These are phyloP conservation scores for Globisporangium carolinianum DNA, from an alignment of 352 stramenopile genomes.

Conservation along the genomic window DNA sequence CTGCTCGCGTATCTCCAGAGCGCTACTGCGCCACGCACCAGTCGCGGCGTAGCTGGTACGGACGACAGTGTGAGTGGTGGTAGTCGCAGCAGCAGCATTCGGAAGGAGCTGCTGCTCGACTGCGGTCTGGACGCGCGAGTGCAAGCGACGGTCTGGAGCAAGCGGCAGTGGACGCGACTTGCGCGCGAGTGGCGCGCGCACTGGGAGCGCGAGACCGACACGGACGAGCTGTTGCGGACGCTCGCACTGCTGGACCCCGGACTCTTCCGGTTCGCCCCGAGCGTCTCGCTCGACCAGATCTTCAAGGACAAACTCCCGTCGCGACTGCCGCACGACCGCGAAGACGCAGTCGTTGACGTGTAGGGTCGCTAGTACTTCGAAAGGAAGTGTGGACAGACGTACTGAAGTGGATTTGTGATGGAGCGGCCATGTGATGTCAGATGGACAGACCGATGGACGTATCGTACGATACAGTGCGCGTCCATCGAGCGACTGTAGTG, in stretches of 20 bases:
- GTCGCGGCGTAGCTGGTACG: too few species aligned
- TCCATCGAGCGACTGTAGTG: too few species aligned
- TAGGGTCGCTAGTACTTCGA: constrained; percentile 12
- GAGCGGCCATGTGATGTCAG: too few species aligned
- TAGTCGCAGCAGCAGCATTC: not conserved
- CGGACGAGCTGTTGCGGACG: constrained; percentile 21
- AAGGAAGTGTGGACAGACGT: too few species aligned
- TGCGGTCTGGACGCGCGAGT: constrained; percentile 11
- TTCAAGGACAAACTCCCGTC: constrained; percentile 76
- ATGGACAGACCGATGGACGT: not conserved
- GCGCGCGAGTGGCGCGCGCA: constrained; percentile 40
- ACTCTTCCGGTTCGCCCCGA: constrained; percentile 16
- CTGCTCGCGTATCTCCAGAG: constrained; percentile 33
- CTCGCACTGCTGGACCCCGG: constrained; percentile 24
- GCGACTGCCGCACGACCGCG: constrained; percentile 48
- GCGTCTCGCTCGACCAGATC: constrained; percentile 52
- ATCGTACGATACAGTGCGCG: not conserved
- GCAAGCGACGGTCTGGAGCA: constrained; percentile 29
- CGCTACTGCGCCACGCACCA: not conserved
- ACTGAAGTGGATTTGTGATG: too few species aligned
- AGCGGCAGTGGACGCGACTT: constrained; percentile 34
- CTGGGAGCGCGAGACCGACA: constrained; percentile 39
- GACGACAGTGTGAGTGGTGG: not conserved
- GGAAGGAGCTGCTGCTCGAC: constrained; percentile 5
- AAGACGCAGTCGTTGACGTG: constrained; percentile 70